Percentiles rank a stretch among this genome's conserved stretches.
These are phyloP conservation scores for Zygosaccharomyces kombuchaensis DNA, from an alignment of 805 yeast genomes.

Conservation along the genomic window DNA sequence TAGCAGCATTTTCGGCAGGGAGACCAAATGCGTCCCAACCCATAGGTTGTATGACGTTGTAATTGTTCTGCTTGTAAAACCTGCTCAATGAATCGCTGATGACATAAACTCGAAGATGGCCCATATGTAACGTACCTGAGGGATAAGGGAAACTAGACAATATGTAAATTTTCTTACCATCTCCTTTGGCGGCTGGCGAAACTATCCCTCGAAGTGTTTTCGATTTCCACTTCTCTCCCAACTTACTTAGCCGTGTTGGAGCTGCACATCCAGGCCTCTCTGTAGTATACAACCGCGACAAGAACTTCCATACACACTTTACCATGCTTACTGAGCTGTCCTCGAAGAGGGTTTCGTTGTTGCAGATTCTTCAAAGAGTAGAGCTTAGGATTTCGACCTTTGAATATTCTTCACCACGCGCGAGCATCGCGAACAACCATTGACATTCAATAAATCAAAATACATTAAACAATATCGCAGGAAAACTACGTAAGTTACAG, in stretches of 20 bases:
- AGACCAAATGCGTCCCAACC: constrained; percentile 99
- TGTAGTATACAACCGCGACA: neutral
- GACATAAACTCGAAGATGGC: constrained; percentile 89
- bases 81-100: constrained; percentile 82
- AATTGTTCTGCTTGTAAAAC: constrained; percentile 71
- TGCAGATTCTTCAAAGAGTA: too few species aligned
- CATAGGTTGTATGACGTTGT: constrained; percentile 87
- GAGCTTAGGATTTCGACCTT: neutral
- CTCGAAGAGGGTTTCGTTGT: neutral
- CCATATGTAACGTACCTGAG: constrained; percentile 88
- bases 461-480: neutral
- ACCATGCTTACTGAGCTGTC: neutral
- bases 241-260: constrained; percentile 10
- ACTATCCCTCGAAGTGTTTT: constrained; percentile 19
- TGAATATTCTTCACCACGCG: neutral
- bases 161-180: constrained; percentile 41
- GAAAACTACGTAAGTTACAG: neutral
- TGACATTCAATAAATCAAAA: neutral
- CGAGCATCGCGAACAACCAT: neutral
- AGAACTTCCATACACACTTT: neutral
- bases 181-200: neutral
- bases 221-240: constrained; percentile 30
- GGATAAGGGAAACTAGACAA: constrained; percentile 96
- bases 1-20: constrained; percentile 98
- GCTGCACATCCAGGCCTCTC: constrained; percentile 2